Evolutionary conservation across 2,329 filamentous ascomycete genomes (phyloP), one percentile per base, ranked within the genome.

Genomic region (Venturia nashicola): DNA sequence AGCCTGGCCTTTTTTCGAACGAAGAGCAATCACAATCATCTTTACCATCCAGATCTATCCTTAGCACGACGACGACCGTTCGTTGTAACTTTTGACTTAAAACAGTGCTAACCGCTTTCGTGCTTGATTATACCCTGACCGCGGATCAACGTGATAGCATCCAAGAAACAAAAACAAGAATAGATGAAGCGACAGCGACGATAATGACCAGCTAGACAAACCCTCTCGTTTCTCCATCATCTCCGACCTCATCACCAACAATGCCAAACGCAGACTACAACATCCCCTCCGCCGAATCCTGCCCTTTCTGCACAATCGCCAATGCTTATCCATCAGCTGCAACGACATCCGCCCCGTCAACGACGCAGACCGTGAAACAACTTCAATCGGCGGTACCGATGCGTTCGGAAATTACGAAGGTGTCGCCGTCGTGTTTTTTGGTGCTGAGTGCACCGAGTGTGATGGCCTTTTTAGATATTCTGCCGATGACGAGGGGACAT

Each of bases 401-500:
- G 0, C 70, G 69, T 16, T 67, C 69, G 20, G 64, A 70, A 18
- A 66, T 71, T 48, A 67, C 70, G 61, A 69, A 69, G 67, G 71
- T 76, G 66, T 64, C 69, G 70, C 71, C 76, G 68, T 74, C 75
- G 67, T 76, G 73, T 62, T 78, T 83, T 70, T 72, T 97, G 39
- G 83, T 97, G 40, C 83, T 97, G 65, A 90, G 89, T 2, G 94
- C 90, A 0, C 85, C 85, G 1, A 75, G 86, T 66, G 84, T 94
- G 36, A 77, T 97, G 67, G 91, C 91, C 51, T 97, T 97, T 76
- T 82, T 97, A 69, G 93, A 97, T 76, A 96, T 97, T 71, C 83
- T 95, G 79, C 94, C 94, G 0, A 84, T 97, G 61, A 88, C 89
- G 0, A 80, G 80, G 0, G 92, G 92, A 1, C 93, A 97, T 78